Evolutionary conservation across 495 filamentous ascomycete species (phyloP).

Genomic region (Trichocladium uniseriatum): DNA sequence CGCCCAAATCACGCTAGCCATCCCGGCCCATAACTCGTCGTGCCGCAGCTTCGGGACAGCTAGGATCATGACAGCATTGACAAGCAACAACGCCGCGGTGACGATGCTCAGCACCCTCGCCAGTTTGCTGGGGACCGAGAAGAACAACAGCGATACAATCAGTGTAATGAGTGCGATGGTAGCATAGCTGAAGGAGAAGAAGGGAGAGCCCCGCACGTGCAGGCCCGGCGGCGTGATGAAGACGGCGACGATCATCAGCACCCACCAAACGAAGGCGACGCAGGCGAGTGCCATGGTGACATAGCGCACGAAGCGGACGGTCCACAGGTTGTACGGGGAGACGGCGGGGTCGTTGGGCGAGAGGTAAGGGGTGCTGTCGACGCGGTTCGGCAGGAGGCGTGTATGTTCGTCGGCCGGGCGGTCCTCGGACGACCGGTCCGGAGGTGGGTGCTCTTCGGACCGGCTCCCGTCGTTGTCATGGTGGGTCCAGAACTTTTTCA

Average conservation of each 20-base stretch:
- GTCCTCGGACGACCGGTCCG: conserved; percentile 4
- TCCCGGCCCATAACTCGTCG: conserved; percentile 87
- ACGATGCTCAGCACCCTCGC: conserved; percentile 60
- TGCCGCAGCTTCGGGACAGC: conserved; percentile 59
- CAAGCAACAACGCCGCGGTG: conserved; percentile 59
- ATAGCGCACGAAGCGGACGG: conserved; percentile 66
- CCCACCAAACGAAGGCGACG: conserved; percentile 84
- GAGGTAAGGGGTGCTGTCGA: conserved; percentile 51
- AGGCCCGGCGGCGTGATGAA: conserved; percentile 84
- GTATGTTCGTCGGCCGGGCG: conserved; percentile 61
- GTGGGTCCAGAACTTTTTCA: conserved; percentile 4
- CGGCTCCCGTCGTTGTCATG: neutral
- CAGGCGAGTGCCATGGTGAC: conserved; percentile 61
- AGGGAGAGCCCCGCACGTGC: conserved; percentile 78
- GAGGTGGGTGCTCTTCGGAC: neutral
- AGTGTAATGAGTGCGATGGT: conserved; percentile 66
- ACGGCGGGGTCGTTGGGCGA: conserved; percentile 95
- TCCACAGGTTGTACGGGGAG: conserved; percentile 92
- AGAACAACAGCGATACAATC: conserved; percentile 73
- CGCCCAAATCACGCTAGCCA: conserved; percentile 71
- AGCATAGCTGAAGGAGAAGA: conserved; percentile 75
- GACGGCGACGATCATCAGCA: conserved; percentile 68
- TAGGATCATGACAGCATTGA: conserved; percentile 71
- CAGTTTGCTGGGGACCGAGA: conserved; percentile 67
- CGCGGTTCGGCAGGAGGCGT: conserved; percentile 54